Evolutionary conservation across 305 asterid genomes (phyloP), one percentile per base, ranked within the genome.

Genomic region (Ilex paraguariensis): DNA sequence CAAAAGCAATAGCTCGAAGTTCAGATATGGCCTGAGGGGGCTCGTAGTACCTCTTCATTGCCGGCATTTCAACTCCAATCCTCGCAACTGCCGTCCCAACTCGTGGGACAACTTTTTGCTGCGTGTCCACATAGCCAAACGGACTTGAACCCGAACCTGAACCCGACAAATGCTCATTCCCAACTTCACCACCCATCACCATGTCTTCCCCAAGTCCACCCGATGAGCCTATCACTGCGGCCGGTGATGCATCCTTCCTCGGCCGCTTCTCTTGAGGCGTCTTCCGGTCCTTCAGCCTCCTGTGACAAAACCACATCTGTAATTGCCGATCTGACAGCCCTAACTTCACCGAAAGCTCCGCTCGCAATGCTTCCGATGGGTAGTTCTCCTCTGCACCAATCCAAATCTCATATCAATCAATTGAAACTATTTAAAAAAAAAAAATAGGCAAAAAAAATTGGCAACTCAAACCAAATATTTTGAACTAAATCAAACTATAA

Each of bases 251-350:
- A 44, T 68, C 82, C 75, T 83, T 85, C 54, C 73, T 84, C 12
- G 53, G 81, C 77, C 73, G 74, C 83, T 82, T 87, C 70, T 77
- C 95, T 0, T 71, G 42, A 2, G 85, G 71, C 13, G 81, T 76
- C 69, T 88, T 91, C 51, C 93, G 80, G 75, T 91, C 98, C 81
- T 91, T 91, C 66, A 91, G 74, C 82, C 98, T 83, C 74, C 96
- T 73, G 61, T 88, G 98, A 77, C 98, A 86, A 74, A 91, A 91
- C 98, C 98, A 91, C 98, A 91, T 91, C 77, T 91, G 96, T 68
- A 91, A 70, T 77, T 91, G 98, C 72, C 96, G 73, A 72, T 91
- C 98, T 10, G 96, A 70, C 11, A 91, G 84, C 64, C 94, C 96
- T 71, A 91, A 67, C 71, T 85, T 82, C 51, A 71, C 83, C 3